Evolutionary conservation across 177 flowering plant species (phyloP), one percentile per base, ranked within the genome.

Genomic region (Vitis hybrid): DNA sequence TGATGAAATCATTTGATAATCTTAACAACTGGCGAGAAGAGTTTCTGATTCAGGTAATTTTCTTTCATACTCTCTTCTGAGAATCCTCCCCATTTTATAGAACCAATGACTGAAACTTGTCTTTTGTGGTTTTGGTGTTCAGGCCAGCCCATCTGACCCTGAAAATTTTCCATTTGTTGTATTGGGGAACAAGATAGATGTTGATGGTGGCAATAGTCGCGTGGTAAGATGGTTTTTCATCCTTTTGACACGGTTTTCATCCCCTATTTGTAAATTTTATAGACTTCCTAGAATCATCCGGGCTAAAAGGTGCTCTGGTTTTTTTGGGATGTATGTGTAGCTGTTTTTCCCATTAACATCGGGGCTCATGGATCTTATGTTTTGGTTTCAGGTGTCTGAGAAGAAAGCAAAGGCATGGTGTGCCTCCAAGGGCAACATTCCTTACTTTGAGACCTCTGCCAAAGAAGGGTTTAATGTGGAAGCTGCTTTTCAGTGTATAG

Each of bases 121-220:
- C 13, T 18, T 61, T 19, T 57, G 22, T 61, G 68, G 70, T 15
- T 68, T 55, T 56, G 59, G 65, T 76, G 50, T 78, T 20, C 81
- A 88, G 92, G 92, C 92, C 1, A 83, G 83, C 74, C 92, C 92
- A 9, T 68, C 85, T 18, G 90, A 88, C 70, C 29, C 29, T 26
- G 90, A 88, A 31, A 88, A 86, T 72, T 88, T 88, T 56, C 92
- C 92, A 51, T 88, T 88, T 79, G 82, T 88, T 65, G 86, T 86
- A 50, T 69, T 86, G 79, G 90, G 92, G n/a, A 88, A 88, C 78
- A 88, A 88, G 79, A 65, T 85, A 29, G 92, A 88, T 77, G 79
- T 88, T 57, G 90, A 88, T 73, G 87, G 90, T 69, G 92, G 92
- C 65, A 88, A 85, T 74, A 86, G 92, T 66, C 85, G 92, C 45